phyloP scores from a whole-genome alignment of 2,329 filamentous ascomycete genomes.

The Paraconiothyrium sp. region DNA sequence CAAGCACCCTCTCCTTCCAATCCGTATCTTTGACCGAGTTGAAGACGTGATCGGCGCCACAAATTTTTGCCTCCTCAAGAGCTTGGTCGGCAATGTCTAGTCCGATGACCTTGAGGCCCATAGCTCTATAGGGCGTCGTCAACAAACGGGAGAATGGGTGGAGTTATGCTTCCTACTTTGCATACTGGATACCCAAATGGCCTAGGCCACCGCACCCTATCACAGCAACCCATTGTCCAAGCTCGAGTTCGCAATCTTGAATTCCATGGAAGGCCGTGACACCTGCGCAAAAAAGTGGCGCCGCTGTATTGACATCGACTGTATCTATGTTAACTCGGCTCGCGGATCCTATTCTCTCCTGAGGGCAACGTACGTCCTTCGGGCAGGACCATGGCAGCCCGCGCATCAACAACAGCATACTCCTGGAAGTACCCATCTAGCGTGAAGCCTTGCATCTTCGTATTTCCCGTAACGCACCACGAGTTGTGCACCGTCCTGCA shows the following conservation, averaged over 20 bases:
- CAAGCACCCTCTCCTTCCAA: constrained; percentile 40
- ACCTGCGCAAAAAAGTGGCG: constrained; percentile 44
- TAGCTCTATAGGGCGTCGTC: constrained; percentile 28
- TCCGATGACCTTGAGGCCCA: constrained; percentile 44
- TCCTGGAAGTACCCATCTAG: constrained; percentile 44
- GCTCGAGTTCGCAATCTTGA: constrained; percentile 37
- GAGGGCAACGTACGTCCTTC: constrained; percentile 29
- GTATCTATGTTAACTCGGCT: constrained; percentile 1
- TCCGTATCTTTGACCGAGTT: constrained; percentile 41
- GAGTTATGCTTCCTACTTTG: constrained; percentile 28
- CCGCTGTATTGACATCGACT: constrained; percentile 39
- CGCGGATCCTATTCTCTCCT: constrained; percentile 13
- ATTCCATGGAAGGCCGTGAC: constrained; percentile 44
- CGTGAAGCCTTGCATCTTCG: constrained; percentile 43
- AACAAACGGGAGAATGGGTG: constrained; percentile 1
- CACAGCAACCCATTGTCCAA: constrained; percentile 41
- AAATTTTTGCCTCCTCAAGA: constrained; percentile 41
- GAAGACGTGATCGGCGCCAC: constrained; percentile 44
- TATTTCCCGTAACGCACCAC: constrained; percentile 40
- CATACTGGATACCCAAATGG: constrained; percentile 45
- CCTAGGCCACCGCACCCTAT: constrained; percentile 45
- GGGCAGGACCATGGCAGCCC: constrained; percentile 40
- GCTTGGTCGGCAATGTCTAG: constrained; percentile 42
- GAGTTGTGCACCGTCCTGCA: constrained; percentile 43
- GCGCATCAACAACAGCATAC: constrained; percentile 42